phyloP scores from a whole-genome alignment of 805 yeast species.

The Wickerhamiella dianesei region DNA sequence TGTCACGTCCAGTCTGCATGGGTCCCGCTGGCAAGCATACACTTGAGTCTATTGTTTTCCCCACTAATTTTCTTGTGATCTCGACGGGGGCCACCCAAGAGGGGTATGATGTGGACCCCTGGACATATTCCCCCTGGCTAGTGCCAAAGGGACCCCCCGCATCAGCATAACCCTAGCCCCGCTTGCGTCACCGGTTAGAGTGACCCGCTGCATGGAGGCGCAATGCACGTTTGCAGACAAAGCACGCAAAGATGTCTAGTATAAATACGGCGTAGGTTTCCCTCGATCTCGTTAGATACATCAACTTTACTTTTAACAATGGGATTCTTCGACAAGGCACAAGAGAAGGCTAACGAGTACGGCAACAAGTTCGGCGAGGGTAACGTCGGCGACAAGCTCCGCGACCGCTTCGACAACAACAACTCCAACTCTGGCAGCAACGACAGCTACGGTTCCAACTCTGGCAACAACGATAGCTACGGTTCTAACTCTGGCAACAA shows the following conservation, averaged over 20 bases:
- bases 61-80: too few relatives aligned
- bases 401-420: constrained; percentile 12
- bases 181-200: not conserved
- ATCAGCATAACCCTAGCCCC: not conserved
- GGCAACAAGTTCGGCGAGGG: constrained; percentile 3
- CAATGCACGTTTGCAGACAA: not conserved
- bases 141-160: too few relatives aligned
- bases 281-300: not conserved
- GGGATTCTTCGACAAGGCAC: constrained; percentile 16
- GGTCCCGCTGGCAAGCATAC: too few relatives aligned
- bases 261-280: not conserved
- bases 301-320: constrained; percentile 5
- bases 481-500: constrained; percentile 5
- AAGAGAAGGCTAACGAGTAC: constrained; percentile 12
- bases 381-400: constrained; percentile 18
- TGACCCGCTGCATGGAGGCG: not conserved
- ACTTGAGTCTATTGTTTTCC: too few relatives aligned
- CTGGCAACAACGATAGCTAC: constrained; percentile 1
- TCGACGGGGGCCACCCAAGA: too few relatives aligned
- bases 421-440: constrained; percentile 22
- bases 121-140: too few relatives aligned
- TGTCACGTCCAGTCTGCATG: too few relatives aligned
- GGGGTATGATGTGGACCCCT: too few relatives aligned
- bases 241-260: not conserved
- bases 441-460: constrained; percentile 20